These are phyloP conservation scores for Hypsizygus marmoreus DNA, from an alignment of 768 basidiomycete species.

Conservation along the genomic window DNA sequence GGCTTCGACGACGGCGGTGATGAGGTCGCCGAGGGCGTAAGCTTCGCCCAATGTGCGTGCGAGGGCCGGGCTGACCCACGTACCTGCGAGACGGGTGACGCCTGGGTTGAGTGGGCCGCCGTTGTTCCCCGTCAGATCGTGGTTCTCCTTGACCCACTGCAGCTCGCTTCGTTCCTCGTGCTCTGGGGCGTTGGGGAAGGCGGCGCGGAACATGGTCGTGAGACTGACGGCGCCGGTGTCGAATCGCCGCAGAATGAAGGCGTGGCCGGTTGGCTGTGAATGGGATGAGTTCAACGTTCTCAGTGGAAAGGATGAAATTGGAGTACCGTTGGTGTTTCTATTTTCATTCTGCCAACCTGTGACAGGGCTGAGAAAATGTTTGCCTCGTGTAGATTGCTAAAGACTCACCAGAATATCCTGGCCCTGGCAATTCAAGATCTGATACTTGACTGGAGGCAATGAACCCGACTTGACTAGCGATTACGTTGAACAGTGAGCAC, in stretches of 20 bases:
- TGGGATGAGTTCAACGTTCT: constrained; percentile 20
- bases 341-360: constrained; percentile 87
- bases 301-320: constrained; percentile 10
- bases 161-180: constrained; percentile 78
- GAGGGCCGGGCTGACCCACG: constrained; percentile 72
- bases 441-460: constrained; percentile 83
- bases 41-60: constrained; percentile 69
- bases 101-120: constrained; percentile 59
- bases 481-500: constrained; percentile 15
- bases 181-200: constrained; percentile 81
- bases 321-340: constrained; percentile 75
- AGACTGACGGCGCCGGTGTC: constrained; percentile 92
- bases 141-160: constrained; percentile 79
- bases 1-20: constrained; percentile 69
- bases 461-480: constrained; percentile 35
- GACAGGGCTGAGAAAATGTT: constrained; percentile 4
- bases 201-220: constrained; percentile 96
- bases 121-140: constrained; percentile 79
- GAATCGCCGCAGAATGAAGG: constrained; percentile 91
- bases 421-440: constrained; percentile 86
- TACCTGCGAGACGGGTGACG: constrained; percentile 82
- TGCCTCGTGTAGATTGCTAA: constrained; percentile 1
- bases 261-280: constrained; percentile 72
- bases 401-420: constrained; percentile 65
- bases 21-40: constrained; percentile 64